Base-by-base conservation (phyloP, 345 rosid species). In the Melaleuca quinquenervia region DNA sequence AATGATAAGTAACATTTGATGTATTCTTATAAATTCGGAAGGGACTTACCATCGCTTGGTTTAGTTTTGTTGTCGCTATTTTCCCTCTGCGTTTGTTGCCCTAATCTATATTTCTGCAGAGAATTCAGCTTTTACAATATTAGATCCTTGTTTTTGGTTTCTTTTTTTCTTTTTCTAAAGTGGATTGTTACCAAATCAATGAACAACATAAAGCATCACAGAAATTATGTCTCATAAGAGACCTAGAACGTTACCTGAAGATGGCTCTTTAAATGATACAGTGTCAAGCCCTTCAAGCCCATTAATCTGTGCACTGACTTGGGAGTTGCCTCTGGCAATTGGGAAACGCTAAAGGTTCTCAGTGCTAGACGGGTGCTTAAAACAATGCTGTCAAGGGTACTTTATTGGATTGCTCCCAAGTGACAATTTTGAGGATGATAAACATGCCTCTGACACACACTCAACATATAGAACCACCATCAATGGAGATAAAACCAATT, bases 221-320 rank as follows among this genome's bases (percentile, higher is more conserved):
- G 20, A 20, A 36, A 70, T 18, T 24, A 18, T 41, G 26, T 84
- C n/a, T 20, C 9, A 20, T 1, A 1, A 24, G 21, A n/a, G 24
- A 32, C 54, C 55, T 11, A 21, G 32, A n/a, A 82, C 41, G 15
- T 21, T 75, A 95, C 99, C 99, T 97, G 99, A 70, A 97, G 88
- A 90, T 97, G 99, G 89, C 98, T 96, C 92, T 96, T 97, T 85
- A 96, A 90, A 91, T 97, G 99, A 89, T 95, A 97, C 88, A 96
- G 82, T 49, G 99, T 97, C 90, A 97, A 91, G 49, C 99, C 99
- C 90, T 97, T 97, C 58, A 95, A 84, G 50, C 98, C 99, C 99
- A 97, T 97, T 52, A 96, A 29, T 86, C 94, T 93, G 87, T 95
- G 82, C 85, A 96, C 98, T 3, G 98, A 91, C 84, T 97, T 97